Base-by-base conservation (phyloP, 140 eudicot species). In the Oenanthe javanica region DNA sequence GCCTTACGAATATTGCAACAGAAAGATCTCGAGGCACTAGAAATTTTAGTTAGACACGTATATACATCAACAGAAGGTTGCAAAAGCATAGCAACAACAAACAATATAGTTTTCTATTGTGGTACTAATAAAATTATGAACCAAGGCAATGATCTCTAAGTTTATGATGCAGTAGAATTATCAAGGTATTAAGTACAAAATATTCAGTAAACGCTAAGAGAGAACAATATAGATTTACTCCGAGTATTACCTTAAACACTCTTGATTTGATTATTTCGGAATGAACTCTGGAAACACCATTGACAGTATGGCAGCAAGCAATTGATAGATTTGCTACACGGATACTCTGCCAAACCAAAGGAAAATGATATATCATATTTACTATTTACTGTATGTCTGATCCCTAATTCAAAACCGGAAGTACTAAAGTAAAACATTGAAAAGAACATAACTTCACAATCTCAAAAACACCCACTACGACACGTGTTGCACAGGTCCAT, bases 221-320 rank as follows among this genome's bases (percentile, higher is more conserved):
- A 23, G 15, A 7, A 13, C 16, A 51, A 49, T 23, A 63, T 79
- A 45, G 15, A 66, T 21, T 19, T 66, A 64, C 27, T 79, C 46
- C 31, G 72, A 40, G 12, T 79, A 76, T 83, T 81, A 89, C 92
- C 92, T 38, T 82, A 80, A 89, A 89, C 76, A 89, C 90, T 75
- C 84, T 85, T 79, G 87, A 78, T 81, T 84, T 86, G 46, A 89
- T 85, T 84, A 86, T 75, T 79, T 89, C 88, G 19, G 81, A 84
- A 82, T 86, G 92, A 57, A 85, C 90, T 83, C 75, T 87, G 57
- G 92, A 89, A 79, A 89, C 92, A 61, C 90, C 90, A 71, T 89
- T 84, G 74, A 89, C 90, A 1, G 90, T 86, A 85, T 89, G 92
- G 77, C 86, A 89, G 79, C 90, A 89, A 75, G 83, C 88, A 86